Conservation (phyloP, 2,329 filamentous ascomycete genomes). For the Ascochyta lentis region DNA sequence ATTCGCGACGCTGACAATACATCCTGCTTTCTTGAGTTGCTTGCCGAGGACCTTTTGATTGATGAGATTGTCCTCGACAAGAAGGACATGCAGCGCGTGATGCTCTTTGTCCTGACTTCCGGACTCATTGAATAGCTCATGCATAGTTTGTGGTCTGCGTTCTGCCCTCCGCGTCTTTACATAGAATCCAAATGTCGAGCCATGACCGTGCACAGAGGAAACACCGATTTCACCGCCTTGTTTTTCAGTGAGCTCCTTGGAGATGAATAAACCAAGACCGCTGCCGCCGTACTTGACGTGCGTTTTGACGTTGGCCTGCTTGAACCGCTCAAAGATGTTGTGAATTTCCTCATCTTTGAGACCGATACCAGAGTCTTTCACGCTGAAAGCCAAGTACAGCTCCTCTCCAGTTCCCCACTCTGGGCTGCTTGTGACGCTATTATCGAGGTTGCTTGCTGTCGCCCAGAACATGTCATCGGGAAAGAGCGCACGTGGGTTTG, state of each 20-base stretch:
- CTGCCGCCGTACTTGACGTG: constrained; percentile 54
- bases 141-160: constrained; percentile 11
- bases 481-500: constrained; percentile 36
- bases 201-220: constrained; percentile 43
- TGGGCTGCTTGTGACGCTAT: constrained; percentile 31
- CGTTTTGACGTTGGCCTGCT: constrained; percentile 46
- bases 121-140: constrained; percentile 12
- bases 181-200: constrained; percentile 55
- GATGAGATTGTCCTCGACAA: constrained; percentile 51
- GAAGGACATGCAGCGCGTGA: constrained; percentile 34
- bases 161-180: constrained; percentile 45
- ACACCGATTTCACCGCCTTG: constrained; percentile 57
- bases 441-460: constrained; percentile 28
- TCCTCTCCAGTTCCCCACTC: constrained; percentile 50
- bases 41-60: constrained; percentile 49
- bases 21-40: constrained; percentile 45
- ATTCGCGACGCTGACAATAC: constrained; percentile 40
- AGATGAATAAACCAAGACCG: constrained; percentile 56
- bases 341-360: constrained; percentile 49
- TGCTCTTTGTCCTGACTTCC: constrained; percentile 1
- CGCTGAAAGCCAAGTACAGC: constrained; percentile 48
- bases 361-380: constrained; percentile 52
- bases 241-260: constrained; percentile 53
- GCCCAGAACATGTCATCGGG: constrained; percentile 41
- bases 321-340: constrained; percentile 47